Conservation (phyloP, 1,284 basidiomycete species). For the Fomitopsis pinicola region DNA sequence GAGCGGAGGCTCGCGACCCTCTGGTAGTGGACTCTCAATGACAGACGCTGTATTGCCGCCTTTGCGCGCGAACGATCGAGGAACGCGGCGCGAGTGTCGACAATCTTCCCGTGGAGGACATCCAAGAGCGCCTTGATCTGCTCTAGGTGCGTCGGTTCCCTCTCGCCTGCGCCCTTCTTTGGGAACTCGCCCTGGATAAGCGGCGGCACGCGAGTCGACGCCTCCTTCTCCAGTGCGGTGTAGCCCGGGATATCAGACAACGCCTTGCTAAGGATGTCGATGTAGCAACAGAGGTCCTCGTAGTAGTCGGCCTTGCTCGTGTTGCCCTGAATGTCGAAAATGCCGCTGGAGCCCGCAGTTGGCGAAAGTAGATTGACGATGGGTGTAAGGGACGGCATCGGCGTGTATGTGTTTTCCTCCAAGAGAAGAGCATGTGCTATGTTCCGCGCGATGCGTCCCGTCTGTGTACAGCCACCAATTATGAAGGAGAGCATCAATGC, state of each 20-base stretch:
- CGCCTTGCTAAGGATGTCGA: slow-evolving; percentile 51
- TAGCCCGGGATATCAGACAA: slow-evolving; percentile 56
- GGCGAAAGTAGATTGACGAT: slow-evolving; percentile 33
- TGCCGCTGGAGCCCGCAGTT: slow-evolving; percentile 19
- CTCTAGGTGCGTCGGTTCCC: slow-evolving; percentile 39
- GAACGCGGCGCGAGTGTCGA: slow-evolving; percentile 66
- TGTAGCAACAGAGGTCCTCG: slow-evolving; percentile 47
- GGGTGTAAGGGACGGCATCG: slow-evolving; percentile 18
- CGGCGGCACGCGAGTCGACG: slow-evolving; percentile 9
- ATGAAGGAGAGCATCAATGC: slow-evolving; percentile 47
- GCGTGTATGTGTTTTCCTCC: slow-evolving; percentile 11
- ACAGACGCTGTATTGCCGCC: slow-evolving; percentile 55
- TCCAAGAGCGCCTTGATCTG: slow-evolving; percentile 44
- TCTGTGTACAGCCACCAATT: slow-evolving; percentile 43
- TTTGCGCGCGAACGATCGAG: slow-evolving; percentile 70
- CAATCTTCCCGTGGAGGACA: slow-evolving; percentile 57
- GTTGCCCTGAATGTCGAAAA: slow-evolving; percentile 40
- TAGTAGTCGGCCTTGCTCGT: slow-evolving; percentile 54
- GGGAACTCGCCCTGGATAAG: neutral
- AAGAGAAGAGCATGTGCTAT: slow-evolving; percentile 40
- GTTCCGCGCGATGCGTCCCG: slow-evolving; percentile 50
- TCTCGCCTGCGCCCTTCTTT: slow-evolving; percentile 27
- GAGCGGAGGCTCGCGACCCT: slow-evolving; percentile 30
- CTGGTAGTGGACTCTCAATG: slow-evolving; percentile 62
- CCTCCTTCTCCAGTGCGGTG: slow-evolving; percentile 40